These are phyloP conservation scores for Candida tammaniensis DNA, from an alignment of 805 yeast genomes.

Conservation along the genomic window DNA sequence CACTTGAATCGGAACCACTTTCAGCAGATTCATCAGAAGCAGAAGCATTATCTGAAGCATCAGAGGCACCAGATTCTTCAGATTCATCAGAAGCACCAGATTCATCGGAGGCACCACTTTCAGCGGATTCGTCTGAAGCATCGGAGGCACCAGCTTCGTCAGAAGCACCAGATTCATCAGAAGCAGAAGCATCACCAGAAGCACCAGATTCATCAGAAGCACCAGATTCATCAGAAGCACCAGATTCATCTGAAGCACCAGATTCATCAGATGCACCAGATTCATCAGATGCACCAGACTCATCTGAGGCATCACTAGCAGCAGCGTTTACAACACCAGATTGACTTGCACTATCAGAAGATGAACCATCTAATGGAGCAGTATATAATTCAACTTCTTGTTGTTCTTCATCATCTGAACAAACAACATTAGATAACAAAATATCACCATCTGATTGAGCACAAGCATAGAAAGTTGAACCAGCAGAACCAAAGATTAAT, in stretches of 20 bases:
- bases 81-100: conserved; percentile 1
- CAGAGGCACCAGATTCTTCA: conserved; percentile 1
- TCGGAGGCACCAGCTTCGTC: conserved; percentile 2
- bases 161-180: conserved; percentile 4
- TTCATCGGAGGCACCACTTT: background rate
- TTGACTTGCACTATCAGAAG: background rate
- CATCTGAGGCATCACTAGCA: conserved; percentile 1
- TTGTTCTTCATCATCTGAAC: conserved; percentile 5
- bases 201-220: background rate
- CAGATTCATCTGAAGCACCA: conserved; percentile 1
- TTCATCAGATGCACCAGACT: conserved; percentile 3
- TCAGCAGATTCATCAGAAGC: conserved; percentile 2
- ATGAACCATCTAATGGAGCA: conserved; percentile 1
- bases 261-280: conserved; percentile 1
- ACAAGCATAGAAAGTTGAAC: conserved; percentile 25
- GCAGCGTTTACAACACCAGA: background rate
- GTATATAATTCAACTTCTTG: conserved; percentile 5
- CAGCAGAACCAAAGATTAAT: conserved; percentile 21
- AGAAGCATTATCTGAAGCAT: background rate
- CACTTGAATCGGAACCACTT: background rate
- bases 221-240: background rate
- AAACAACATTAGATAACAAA: conserved; percentile 9
- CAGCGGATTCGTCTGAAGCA: conserved; percentile 1
- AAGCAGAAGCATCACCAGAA: background rate
- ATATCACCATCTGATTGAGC: conserved; percentile 6